Base-by-base conservation (phyloP, 192 early-diverging fungal genomes). In the Linnemannia schmuckeri region DNA sequence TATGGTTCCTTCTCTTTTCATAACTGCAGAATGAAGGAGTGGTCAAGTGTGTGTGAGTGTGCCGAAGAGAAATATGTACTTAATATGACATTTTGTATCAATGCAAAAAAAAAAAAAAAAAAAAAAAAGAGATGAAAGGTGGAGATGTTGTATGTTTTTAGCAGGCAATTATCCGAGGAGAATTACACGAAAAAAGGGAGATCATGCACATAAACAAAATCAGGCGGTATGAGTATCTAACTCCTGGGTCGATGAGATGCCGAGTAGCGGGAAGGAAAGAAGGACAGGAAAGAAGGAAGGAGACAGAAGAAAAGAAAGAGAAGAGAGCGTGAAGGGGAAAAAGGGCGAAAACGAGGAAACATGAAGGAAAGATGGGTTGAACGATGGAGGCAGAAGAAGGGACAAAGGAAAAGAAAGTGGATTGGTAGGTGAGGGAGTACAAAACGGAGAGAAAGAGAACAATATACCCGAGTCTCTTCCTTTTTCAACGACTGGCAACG, bases 151-250 rank as follows among this genome's bases (percentile, higher is more conserved):
- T 2, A 30, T 30, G 61, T 66, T 3, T 66, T 66, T 4, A 66
- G 13, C 6, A 66, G 30, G 61, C 61, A 66, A 66, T 66, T 66
- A 66, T 66, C 61, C 61, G 61, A 66, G 61, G 27, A 66, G 61
- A 66, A 66, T 30, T 33, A 66, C n/a, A 66, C 6, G 9, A 33
- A 33, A 66, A 66, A 66, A 66, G 30, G 6, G 61, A 66, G 61
- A 66, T 66, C 61, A 66, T 66, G 61, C 61, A 66, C 61, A 15
- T 10, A 35, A 13, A 66, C 27, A 33, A 30, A 30, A 66, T 66
- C 27, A 66, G 30, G 61, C 61, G 61, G 61, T 66, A 66, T 66
- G 61, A 66, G 30, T 66, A 66, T 66, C 61, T 66, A 66, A 66
- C 61, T 71, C 70, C 35, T 38, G 70, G 35, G 41, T 42, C 15